phyloP scores from a whole-genome alignment of 805 yeast species.

The Sugiyamaella valdiviana region DNA sequence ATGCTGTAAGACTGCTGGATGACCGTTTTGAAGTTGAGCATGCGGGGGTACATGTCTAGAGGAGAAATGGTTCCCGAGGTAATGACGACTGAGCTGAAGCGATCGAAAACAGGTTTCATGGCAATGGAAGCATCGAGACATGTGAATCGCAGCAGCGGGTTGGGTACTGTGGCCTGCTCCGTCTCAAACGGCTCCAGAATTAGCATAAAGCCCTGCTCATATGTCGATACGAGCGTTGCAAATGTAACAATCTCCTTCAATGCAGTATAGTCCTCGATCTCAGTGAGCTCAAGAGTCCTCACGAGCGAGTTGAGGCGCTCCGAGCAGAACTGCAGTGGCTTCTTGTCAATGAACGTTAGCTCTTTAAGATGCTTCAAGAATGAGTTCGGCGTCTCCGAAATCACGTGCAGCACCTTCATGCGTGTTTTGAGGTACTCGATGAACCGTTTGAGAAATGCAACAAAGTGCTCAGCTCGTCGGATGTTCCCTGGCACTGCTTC shows the following conservation, averaged over 20 bases:
- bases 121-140: slow-evolving; percentile 98
- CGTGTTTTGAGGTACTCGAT: slow-evolving; percentile 93
- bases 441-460: slow-evolving; percentile 85
- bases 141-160: slow-evolving; percentile 87
- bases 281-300: slow-evolving; percentile 77
- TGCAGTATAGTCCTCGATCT: slow-evolving; percentile 88
- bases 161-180: slow-evolving; percentile 92
- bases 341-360: slow-evolving; percentile 82
- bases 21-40: slow-evolving; percentile 90
- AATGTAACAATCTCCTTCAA: slow-evolving; percentile 93
- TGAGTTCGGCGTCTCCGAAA: slow-evolving; percentile 94
- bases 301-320: slow-evolving; percentile 85
- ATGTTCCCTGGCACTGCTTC: slow-evolving; percentile 98
- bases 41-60: slow-evolving; percentile 95
- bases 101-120: slow-evolving; percentile 91
- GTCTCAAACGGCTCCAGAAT: slow-evolving; percentile 95
- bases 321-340: slow-evolving; percentile 87
- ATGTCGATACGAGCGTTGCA: slow-evolving; percentile 92
- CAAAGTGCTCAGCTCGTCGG: slow-evolving; percentile 93
- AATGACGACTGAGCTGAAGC: slow-evolving; percentile 85
- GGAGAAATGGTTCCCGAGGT: slow-evolving; percentile 99
- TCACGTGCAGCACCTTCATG: slow-evolving; percentile 95
- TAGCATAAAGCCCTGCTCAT: slow-evolving; percentile 85
- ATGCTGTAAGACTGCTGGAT: slow-evolving; percentile 92
- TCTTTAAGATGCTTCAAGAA: slow-evolving; percentile 91